Evolutionary conservation across 1,284 basidiomycete species (phyloP), one percentile per base, ranked within the genome.

Genomic region (Macrocybe sp.): DNA sequence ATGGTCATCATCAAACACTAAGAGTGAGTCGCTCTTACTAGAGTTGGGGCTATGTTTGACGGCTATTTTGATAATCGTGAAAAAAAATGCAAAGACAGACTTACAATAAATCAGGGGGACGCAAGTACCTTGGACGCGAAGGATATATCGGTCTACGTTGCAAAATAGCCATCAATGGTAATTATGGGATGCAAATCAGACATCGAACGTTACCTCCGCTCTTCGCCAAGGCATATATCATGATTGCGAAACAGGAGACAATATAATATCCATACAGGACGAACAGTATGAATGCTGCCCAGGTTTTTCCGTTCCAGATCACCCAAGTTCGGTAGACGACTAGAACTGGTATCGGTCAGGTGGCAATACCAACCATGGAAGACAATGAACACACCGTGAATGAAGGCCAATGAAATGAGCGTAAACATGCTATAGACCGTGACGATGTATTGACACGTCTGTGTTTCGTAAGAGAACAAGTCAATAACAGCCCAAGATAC

Each of bases 301-400:
- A 40, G 28, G 45, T 29, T 33, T 39, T 37, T 16, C 16, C 37
- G n/a, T 12, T 39, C 37, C 45, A 46, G 14, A 46, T 36, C 4
- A 40, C 45, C 45, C 45, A 46, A 6, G 45, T 29, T 16, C 45
- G 31, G n/a, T 39, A 10, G 5, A 46, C 37, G 12, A 46, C 45
- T 5, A 40, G 28, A 10, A 28, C 45, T 46, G n/a, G 12, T 37
- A 5, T 11, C 10, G 3, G 11, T 5, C n/a, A 3, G 29, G 29
- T 14, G 36, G 16, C 4, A 7, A 10, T 11, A 14, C 7, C 16
- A 31, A 38, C 14, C 28, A 46, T 7, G 30, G 14, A 4, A 39
- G 28, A 32, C 3, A 46, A 2, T 28, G 37, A 12, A 30, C 45
- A 32, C 30, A 46, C 45, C 36, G 29, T 46, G 45, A 7, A 46